Base-by-base conservation (phyloP, 139 green algal genomes). In the Coelastrella sp. region DNA sequence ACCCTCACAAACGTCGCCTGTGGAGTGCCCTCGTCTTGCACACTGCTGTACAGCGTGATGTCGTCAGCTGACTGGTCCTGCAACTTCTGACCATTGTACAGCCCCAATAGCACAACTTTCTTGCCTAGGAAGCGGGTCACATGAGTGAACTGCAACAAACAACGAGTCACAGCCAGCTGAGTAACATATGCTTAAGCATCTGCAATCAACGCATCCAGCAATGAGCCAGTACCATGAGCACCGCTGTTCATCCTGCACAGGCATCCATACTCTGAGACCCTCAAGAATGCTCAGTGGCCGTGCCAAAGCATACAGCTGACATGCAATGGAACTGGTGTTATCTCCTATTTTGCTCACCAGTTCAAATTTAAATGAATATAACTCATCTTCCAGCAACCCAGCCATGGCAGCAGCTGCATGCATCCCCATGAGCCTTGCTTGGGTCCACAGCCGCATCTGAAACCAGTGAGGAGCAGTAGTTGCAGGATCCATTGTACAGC, bases 21-120 rank as follows among this genome's bases (percentile, higher is more conserved):
- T 15, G 60, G 45, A 40, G 80, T 86, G n/a, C 23, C 50, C 25
- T 57, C 89, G 51, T 91, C 83, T 5, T 64, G 87, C 0, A 82
- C 79, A 3, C 93, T 77, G 27, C 71, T 90, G 87, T 97, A 97
- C 51, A 81, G 86, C 19, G 90, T 51, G 5, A 98, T 75, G 75
- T 97, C 93, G 6, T 85, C 23, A 0, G 48, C 84, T 0, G 87
- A 85, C 83, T 96, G 90, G 0, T 75, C 32, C n/a, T 95, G 88
- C 51, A 98, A 80, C 38, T 87, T 59, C 84, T 98, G 95, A 13
- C 92, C 95, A 85, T 98, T 98, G 93, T 98, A 98, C 11, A 91
- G 81, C 0, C 95, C 95, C 68, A 98, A 81, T 53, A 98, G 89
- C 30, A 98, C 92, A 4, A 96, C 94, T 87, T 96, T 96, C 60